Evolutionary conservation across 805 yeast genomes (phyloP), one percentile per base, ranked within the genome.

Genomic region (Phaffomyces antillensis): DNA sequence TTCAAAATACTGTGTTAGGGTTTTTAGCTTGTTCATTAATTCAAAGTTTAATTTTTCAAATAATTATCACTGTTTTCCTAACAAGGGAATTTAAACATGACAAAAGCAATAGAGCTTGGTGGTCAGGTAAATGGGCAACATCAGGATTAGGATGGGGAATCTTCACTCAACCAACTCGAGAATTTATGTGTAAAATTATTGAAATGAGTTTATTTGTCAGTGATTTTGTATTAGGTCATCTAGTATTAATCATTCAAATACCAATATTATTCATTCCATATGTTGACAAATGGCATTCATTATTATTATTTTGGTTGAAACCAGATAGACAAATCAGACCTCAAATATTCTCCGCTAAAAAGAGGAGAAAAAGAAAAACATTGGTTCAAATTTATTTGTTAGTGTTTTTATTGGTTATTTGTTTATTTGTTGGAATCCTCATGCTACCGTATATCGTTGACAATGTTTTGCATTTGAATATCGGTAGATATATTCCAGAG

Each of bases 61-160:
- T 72, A 1, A 45, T 76, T 3, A 71, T 68, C 3, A 64, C 71
- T 0, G 36, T 73, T 0, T 56, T 81, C 5, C 58, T 83, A 37
- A 71, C 80, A 7, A 69, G 79, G 37, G 90, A 83, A 55, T 67
- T 73, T 45, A 69, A 70, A 41, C 76, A 72, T 47, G 81, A 73
- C 48, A 65, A 67, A 43, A 60, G 80, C 0, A 83, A 80, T 52
- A 64, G 68, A 40, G 81, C 87, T 0, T 79, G 84, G 84, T 80
- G 86, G 85, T 75, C 85, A 2, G 86, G 86, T 0, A 75, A 72
- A 51, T 81, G 86, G 86, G 48, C 75, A 7, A 68, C 70, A 1
- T 67, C 82, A 0, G 80, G 77, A 0, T 59, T 80, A 10, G 83
- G 84, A 0, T 72, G 76, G 75, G 62, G 70, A 37, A 62, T 73